These are phyloP conservation scores for Lithospermum erythrorhizon DNA, from an alignment of 257 asterid species.

Conservation along the genomic window DNA sequence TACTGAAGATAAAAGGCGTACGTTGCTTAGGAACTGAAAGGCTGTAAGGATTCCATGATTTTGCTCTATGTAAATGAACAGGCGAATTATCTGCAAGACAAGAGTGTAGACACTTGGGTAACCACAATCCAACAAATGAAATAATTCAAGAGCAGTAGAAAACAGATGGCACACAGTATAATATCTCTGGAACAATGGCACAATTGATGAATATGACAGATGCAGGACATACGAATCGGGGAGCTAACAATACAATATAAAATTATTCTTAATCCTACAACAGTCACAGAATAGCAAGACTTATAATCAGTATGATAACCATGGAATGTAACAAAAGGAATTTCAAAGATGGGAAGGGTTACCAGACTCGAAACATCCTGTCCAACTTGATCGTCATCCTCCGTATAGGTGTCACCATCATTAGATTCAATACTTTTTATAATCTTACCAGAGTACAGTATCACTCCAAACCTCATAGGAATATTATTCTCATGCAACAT, in stretches of 20 bases:
- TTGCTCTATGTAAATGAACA: constrained; percentile 74
- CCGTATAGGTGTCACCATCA: constrained; percentile 46
- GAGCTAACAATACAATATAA: no score
- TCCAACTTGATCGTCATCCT: constrained; percentile 24
- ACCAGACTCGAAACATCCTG: constrained; percentile 87
- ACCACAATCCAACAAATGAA: neutral
- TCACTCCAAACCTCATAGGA: constrained; percentile 92
- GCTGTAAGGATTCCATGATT: constrained; percentile 65
- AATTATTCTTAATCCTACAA: no score
- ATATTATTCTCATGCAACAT: constrained; percentile 75
- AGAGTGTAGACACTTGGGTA: constrained; percentile 6
- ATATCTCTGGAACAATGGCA: neutral
- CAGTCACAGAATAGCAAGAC: neutral
- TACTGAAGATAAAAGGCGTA: constrained; percentile 31
- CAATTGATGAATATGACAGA: constrained; percentile 1
- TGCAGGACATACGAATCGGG: no score
- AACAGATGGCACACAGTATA: neutral
- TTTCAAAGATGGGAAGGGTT: constrained; percentile 17
- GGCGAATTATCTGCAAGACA: constrained; percentile 67
- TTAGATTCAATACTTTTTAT: constrained; percentile 59
- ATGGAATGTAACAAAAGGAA: neutral
- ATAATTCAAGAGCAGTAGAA: neutral
- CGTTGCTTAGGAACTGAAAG: constrained; percentile 89
- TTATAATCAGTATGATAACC: neutral
- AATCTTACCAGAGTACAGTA: constrained; percentile 64